Base-by-base conservation (phyloP, 1,284 basidiomycete species). In the Papiliotrema flavescens region DNA sequence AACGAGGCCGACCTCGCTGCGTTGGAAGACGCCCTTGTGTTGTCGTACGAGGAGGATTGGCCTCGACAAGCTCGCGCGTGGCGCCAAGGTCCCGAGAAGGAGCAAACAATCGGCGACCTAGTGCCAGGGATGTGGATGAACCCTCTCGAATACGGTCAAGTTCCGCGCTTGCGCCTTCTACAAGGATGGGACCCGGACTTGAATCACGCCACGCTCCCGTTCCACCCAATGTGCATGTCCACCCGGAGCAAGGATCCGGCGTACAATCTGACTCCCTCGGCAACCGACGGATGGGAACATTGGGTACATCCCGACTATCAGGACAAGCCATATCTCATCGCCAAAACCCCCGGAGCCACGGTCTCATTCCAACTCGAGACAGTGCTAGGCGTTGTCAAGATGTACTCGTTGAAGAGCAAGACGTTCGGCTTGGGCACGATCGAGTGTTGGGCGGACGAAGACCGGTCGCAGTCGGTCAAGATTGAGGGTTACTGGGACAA, bases 281-380 rank as follows among this genome's bases (percentile, higher is more conserved):
- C 43, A 2, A 58, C 49, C 41, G 54, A 69, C 4, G 71, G 71
- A 7, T 77, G 74, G 74, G 61, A 67, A 23, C 55, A 64, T 36
- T 77, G 75, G 75, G 57, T 65, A 7, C 73, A 74, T 54, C 63
- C 63, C 4, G 68, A 72, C n/a, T 55, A 59, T 51, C 54, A 54
- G 13, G 73, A 77, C 57, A 77, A 77, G 60, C 71, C 73, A 2
- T 77, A 75, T 58, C 53, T 74, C 14, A 48, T 72, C 3, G 66
- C 70, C 2, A 57, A 54, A 5, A 39, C 50, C 22, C 67, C 73
- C 2, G 75, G 75, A 1, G 61, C 70, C 5, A 54, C 23, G 22
- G 68, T 75, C 17, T 54, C 54, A 26, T 73, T 75, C 43, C 62
- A 71, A 40, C 53, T 77, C 42, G 66, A 69, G 22, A 73, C 74